Evolutionary conservation across 2,329 filamentous ascomycete genomes (phyloP).

Genomic region (Alternaria burnsii): DNA sequence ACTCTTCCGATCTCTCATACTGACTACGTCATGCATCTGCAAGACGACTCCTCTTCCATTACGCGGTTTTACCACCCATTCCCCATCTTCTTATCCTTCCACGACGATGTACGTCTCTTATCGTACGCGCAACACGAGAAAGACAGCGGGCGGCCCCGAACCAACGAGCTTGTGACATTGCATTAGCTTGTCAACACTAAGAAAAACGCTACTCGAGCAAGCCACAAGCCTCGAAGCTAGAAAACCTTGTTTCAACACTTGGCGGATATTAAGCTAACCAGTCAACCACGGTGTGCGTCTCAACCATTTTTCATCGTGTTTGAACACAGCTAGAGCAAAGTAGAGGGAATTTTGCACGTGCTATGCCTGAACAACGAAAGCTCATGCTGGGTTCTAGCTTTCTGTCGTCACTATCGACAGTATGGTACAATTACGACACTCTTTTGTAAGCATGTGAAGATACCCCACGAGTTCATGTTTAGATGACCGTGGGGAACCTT

Average conservation of each 20-base stretch:
- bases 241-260: neutral
- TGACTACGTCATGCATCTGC: neutral
- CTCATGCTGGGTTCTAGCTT: neutral
- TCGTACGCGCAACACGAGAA: slow-evolving; percentile 3
- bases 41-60: neutral
- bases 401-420: neutral
- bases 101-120: neutral
- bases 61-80: neutral
- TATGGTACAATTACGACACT: neutral
- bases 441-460: neutral
- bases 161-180: neutral
- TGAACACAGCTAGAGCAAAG: neutral
- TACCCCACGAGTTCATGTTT: neutral
- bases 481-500: neutral
- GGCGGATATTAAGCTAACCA: neutral
- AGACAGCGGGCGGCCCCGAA: slow-evolving; percentile 5
- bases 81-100: neutral
- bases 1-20: neutral
- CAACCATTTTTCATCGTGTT: neutral
- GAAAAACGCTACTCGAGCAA: neutral
- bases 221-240: slow-evolving; percentile 1
- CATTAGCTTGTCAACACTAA: neutral
- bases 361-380: neutral
- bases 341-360: neutral
- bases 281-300: neutral